Evolutionary conservation across 768 basidiomycete species (phyloP), one percentile per base, ranked within the genome.

Genomic region (Thelephora aurantiotincta): DNA sequence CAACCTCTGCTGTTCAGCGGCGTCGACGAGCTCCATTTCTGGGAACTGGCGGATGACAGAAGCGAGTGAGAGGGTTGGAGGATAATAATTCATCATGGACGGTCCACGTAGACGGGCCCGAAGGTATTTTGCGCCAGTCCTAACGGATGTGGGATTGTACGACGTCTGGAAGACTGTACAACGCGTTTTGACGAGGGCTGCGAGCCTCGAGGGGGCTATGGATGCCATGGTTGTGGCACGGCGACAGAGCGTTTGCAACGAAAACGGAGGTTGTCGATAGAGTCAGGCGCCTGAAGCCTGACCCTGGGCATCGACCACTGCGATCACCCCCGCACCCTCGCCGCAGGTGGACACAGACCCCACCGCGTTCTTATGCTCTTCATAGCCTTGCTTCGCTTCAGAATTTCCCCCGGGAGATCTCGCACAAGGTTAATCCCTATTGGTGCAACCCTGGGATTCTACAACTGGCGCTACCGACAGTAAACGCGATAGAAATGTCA

Each of bases 51-150:
- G 68, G 2, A 68, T 70, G 9, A 80, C 63, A 44, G 68, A 56
- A 30, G 76, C 60, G 45, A 89, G 66, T 51, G 75, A 69, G 50
- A 85, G 55, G n/a, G 67, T 62, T 18, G 65, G 60, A 0, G 84
- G 85, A 65, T 93, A 92, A 67, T 97, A 97, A 4, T 74, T 67
- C 53, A 82, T 59, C 81, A 96, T 86, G 22, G 88, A 74, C 0
- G 90, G 90, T 0, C 93, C 94, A 0, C 81, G 77, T 33, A 97
- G 75, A 14, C 83, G 73, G 12, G 75, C 71, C 16, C 83, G 79
- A 42, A 97, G 78, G 67, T 94, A 91, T 67, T 97, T 97, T 22
- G 90, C 83, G 14, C 94, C 94, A 0, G 86, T 92, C 14, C 93
- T 80, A 12, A 77, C 60, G 22, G 75, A 75, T 2, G 73, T 73